Base-by-base conservation (phyloP, 257 asterid species). In the Capsicum pubescens region DNA sequence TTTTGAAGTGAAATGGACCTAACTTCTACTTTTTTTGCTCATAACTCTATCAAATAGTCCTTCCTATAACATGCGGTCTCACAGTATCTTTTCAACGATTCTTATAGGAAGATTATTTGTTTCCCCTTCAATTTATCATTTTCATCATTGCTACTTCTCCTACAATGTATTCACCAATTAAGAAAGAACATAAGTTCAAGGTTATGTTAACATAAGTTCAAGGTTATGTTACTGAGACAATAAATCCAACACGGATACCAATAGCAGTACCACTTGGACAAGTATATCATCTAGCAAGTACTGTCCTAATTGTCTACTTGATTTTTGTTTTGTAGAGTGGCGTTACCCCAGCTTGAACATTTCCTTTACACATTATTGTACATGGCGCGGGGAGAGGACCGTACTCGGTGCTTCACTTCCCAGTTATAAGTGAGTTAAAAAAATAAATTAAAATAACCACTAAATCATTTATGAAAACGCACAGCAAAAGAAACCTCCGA, bases 281-380 rank as follows among this genome's bases (percentile, higher is more conserved):
- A 71, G 59, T 72, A 58, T 72, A 48, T n/a, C 80, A 48, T 72
- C 80, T 44, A 72, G 58, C 17, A 19, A 46, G n/a, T 46, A 48
- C 21, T 8, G 61, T 74, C 21, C 14, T 74, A 32, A 52, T 26
- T 77, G 32, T 77, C 26, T 54, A 26, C 50, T 14, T 54, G 46
- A 54, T 54, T 26, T 76, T 76, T 13, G 54, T 14, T 77, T 21
- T 32, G 48, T 3, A 14, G 4, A 15, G 2, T 52, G 59, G n/a
- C 3, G 26, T 14, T 26, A 76, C 14, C 61, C 64, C 50, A 54
- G 15, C 8, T 52, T 14, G 48, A 76, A 76, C 81, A 54, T 50
- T 74, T 21, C 21, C 44, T 74, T 50, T 54, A 48, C 44, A 74
- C 60, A 50, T 19, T 21, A 21, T 44, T 50, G 42, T 21, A 21